These are phyloP conservation scores for Effrenium voratum DNA, from an alignment of 73 alveolate genomes.

Conservation along the genomic window DNA sequence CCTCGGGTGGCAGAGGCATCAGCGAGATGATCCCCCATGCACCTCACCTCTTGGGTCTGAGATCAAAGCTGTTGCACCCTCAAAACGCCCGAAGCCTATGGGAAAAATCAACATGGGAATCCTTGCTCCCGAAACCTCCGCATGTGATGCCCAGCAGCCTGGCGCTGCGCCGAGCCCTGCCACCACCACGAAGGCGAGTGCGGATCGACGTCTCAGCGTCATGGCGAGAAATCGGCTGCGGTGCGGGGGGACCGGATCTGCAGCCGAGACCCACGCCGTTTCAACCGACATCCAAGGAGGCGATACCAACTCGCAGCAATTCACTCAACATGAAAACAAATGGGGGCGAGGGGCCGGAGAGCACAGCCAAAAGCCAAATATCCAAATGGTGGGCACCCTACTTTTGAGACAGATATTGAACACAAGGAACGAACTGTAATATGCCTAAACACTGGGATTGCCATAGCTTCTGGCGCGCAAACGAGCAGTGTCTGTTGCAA, in stretches of 20 bases:
- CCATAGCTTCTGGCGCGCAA: too few species aligned
- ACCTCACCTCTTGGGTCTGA: too few species aligned
- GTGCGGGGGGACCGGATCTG: slow-evolving; percentile 14
- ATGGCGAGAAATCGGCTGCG: neutral
- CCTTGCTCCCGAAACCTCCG: neutral
- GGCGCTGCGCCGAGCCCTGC: slow-evolving; percentile 34
- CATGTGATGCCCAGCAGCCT: slow-evolving; percentile 25
- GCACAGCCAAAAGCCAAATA: too few species aligned
- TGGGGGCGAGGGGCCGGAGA: too few species aligned
- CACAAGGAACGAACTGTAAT: too few species aligned
- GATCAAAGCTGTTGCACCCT: neutral
- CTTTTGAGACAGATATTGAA: too few species aligned
- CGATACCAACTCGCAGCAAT: too few species aligned
- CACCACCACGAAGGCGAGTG: slow-evolving; percentile 73
- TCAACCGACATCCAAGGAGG: too few species aligned
- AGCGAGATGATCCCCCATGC: neutral
- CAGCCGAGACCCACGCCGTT: slow-evolving; percentile 34
- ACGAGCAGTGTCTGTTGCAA: too few species aligned
- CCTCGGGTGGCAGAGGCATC: neutral
- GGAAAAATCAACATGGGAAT: neutral
- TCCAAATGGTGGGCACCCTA: too few species aligned
- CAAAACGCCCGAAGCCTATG: neutral
- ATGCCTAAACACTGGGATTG: too few species aligned
- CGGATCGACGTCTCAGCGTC: slow-evolving; percentile 70
- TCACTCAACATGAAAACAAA: too few species aligned